Evolutionary conservation across 2,329 filamentous ascomycete species (phyloP), one percentile per base, ranked within the genome.

Genomic region (Septoria petroselini): DNA sequence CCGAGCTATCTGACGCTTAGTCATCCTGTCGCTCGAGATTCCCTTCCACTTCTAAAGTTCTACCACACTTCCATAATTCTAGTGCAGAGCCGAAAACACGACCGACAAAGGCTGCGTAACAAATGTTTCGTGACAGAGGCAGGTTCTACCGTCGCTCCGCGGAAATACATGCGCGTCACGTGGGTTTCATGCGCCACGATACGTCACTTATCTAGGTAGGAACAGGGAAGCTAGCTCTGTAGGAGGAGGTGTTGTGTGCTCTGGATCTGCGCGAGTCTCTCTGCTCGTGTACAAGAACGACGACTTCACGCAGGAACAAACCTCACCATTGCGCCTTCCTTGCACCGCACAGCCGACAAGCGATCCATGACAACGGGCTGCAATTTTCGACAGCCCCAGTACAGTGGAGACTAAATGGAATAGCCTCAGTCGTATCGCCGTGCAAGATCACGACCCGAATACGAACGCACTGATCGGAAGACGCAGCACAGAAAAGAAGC

Each of bases 151-250:
- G 23, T 27, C 9, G 23, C 23, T 27, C 23, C 5, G 23, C 23
- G 5, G 5, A 9, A 27, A 9, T 9, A 27, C 23, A 27, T 5
- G 23, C 23, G 23, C 9, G 23, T 9, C 23, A 27, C 23, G 9
- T 27, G 23, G 5, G 9, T 27, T 5, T 5, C 23, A 27, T 27
- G 23, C 23, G 23, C 23, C 23, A 27, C 23, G 23, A n/a, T 43
- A 34, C 41, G 41, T 43, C 41, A 43, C 27, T n/a, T 18, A 27
- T 14, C n/a, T 18, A 15, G 29, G 4, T 43, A 27, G 33, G 29
- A 43, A 43, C 41, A 43, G 41, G 41, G 18, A 43, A 43, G 41
- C 41, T 43, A 15, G 27, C 21, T 43, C 34, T 39, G 23, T 27
- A 27, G 23, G 9, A 5, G 23, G 9, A 27, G n/a, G n/a, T n/a